Percentiles rank a stretch among this genome's conserved stretches.
Evolutionary conservation across 2,329 filamentous ascomycete species (phyloP).

Genomic region (Pestalotiopsis sp.): DNA sequence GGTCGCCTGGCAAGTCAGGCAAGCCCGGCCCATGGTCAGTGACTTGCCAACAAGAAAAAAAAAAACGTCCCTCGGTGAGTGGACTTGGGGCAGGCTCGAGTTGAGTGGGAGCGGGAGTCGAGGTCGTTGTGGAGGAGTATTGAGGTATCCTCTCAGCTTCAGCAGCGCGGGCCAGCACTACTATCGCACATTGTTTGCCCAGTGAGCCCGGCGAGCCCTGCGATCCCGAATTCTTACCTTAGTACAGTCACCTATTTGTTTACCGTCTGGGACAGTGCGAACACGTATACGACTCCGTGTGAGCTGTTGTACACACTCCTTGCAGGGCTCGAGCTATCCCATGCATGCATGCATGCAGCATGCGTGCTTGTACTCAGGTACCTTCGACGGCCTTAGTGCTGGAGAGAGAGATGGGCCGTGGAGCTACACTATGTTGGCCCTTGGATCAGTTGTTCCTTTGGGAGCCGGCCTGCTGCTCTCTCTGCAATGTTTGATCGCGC

Average conservation of each 20-base stretch:
- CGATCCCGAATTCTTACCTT: constrained; percentile 3
- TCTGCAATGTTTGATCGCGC: constrained; percentile 4
- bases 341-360: constrained; percentile 3
- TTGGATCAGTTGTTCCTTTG: background rate
- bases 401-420: background rate
- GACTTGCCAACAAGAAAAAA: background rate
- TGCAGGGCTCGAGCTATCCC: constrained; percentile 4
- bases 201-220: background rate
- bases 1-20: background rate
- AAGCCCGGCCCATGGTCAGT: background rate
- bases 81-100: background rate
- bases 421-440: constrained; percentile 3
- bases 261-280: background rate
- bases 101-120: background rate
- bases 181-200: background rate
- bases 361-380: background rate
- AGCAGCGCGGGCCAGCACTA: background rate
- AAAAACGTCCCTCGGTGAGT: background rate
- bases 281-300: background rate
- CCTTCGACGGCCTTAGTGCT: constrained; percentile 1
- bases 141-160: background rate
- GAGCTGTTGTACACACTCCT: background rate
- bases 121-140: background rate
- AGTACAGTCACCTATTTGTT: constrained; percentile 5
- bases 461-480: background rate